phyloP scores from a whole-genome alignment of 345 rosid genomes.

The Cardamine resedifolia region DNA sequence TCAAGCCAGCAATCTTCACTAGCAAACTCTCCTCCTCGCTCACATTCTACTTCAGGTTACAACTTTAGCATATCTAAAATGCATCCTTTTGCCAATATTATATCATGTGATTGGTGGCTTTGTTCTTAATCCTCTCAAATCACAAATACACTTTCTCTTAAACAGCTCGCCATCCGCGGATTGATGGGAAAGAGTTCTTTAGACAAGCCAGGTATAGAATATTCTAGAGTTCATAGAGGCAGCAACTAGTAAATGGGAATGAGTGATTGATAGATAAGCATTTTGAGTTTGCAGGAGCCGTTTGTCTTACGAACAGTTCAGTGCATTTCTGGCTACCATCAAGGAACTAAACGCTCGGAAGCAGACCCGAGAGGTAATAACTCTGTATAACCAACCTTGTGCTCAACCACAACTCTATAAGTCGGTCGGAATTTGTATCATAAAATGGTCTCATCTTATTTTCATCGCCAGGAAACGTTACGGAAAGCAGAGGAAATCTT shows the following conservation, averaged over 20 bases:
- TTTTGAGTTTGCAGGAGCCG: slow-evolving; percentile 60
- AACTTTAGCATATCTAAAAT: background rate
- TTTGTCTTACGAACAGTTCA: slow-evolving; percentile 85
- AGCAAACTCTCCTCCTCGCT: slow-evolving; percentile 85
- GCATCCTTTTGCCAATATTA: background rate
- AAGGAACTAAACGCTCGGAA: slow-evolving; percentile 89
- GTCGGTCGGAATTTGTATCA: background rate
- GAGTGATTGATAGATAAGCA: background rate
- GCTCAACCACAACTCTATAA: background rate
- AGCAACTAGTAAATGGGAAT: background rate
- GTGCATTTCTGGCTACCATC: slow-evolving; percentile 88
- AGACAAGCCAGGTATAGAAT: slow-evolving; percentile 78
- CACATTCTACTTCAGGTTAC: slow-evolving; percentile 70
- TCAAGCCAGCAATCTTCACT: slow-evolving; percentile 93
- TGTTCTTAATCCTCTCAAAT: background rate
- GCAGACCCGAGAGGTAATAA: slow-evolving; percentile 81
- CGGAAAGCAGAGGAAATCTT: slow-evolving; percentile 90
- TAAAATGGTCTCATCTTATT: background rate
- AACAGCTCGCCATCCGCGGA: slow-evolving; percentile 56
- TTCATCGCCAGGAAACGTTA: slow-evolving; percentile 66
- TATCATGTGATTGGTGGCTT: background rate
- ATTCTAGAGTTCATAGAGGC: background rate
- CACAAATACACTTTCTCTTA: background rate
- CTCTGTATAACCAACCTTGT: background rate
- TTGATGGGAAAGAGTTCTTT: slow-evolving; percentile 98